Evolutionary conservation across 2,329 filamentous ascomycete species (phyloP), one percentile per base, ranked within the genome.

Genomic region (Dactylellina haptotyla): DNA sequence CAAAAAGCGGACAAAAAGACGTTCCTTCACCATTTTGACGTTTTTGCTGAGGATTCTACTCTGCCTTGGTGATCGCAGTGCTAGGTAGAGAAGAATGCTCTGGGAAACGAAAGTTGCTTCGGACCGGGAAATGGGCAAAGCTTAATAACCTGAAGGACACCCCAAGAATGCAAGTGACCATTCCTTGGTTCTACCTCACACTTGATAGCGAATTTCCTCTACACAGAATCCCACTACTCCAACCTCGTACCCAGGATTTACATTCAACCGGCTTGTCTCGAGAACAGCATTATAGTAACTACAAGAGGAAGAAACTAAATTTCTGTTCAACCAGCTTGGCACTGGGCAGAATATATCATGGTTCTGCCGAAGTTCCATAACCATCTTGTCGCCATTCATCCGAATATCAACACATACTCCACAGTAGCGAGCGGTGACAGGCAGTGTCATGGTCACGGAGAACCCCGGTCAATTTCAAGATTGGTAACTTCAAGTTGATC

Each of bases 1-100:
- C 64, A 84, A 78, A 37, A 81, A 74, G 50, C 66, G 66, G 66
- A 71, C 43, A 8, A 62, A 63, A 26, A 46, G 28, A 18, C 57
- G 66, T 16, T 71, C 66, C 37, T 71, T 63, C 20, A 9, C 41
- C 66, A 71, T 71, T 10, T 39, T 43, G 32, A 12, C n/a, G 26
- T 12, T 28, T n/a, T n/a, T n/a, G n/a, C n/a, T n/a, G n/a, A n/a
- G n/a, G n/a, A n/a, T n/a, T n/a, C n/a, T n/a, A n/a, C n/a, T n/a
- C n/a, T n/a, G n/a, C n/a, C n/a, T n/a, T n/a, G n/a, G n/a, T n/a
- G n/a, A n/a, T n/a, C n/a, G n/a, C n/a, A n/a, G n/a, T n/a, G n/a
- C n/a, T n/a, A n/a, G n/a, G n/a, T n/a, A n/a, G n/a, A n/a, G n/a
- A n/a, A n/a, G n/a, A n/a, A n/a, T n/a, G n/a, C n/a, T n/a, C n/a